Evolutionary conservation across 2,329 filamentous ascomycete species (phyloP).

Genomic region (Cadophora sp.): DNA sequence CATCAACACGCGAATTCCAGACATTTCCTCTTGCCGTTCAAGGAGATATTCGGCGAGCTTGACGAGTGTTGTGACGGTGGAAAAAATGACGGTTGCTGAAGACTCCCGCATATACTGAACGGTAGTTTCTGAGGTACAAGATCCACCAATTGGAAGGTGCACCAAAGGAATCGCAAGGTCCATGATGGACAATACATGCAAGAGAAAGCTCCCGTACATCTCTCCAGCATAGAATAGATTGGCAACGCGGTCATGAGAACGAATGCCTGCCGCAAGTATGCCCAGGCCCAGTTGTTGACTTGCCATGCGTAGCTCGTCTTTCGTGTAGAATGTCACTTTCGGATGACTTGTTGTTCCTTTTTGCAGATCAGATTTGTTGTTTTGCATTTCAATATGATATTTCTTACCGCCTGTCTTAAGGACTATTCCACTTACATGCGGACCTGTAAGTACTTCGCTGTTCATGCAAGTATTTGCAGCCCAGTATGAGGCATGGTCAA

Average conservation of each 20-base stretch:
- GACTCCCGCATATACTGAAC: slow-evolving; percentile 13
- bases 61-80: slow-evolving; percentile 2
- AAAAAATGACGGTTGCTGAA: slow-evolving; percentile 9
- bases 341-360: slow-evolving; percentile 18
- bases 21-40: not conserved
- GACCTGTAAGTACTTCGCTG: slow-evolving; percentile 6
- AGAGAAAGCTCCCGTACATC: slow-evolving; percentile 9
- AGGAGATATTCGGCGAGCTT: slow-evolving; percentile 17
- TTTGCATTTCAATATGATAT: no score
- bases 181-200: slow-evolving; percentile 1
- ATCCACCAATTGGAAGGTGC: slow-evolving; percentile 17
- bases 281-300: slow-evolving; percentile 12
- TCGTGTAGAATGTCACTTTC: slow-evolving; percentile 10
- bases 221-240: slow-evolving; percentile 16
- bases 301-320: slow-evolving; percentile 17
- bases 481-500: slow-evolving; percentile 16
- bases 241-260: slow-evolving; percentile 13
- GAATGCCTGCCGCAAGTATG: slow-evolving; percentile 15
- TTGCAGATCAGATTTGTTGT: not conserved
- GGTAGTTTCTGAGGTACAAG: not conserved
- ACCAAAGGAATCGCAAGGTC: slow-evolving; percentile 8
- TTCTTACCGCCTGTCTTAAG: slow-evolving; percentile 8
- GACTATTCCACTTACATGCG: slow-evolving; percentile 11
- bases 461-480: slow-evolving; percentile 11
- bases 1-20: not conserved